A percentile compares a stretch with the other conserved stretches of the same genome.
Conservation (phyloP, 495 filamentous ascomycete genomes). For the Aspergillus saccharolyticus region DNA sequence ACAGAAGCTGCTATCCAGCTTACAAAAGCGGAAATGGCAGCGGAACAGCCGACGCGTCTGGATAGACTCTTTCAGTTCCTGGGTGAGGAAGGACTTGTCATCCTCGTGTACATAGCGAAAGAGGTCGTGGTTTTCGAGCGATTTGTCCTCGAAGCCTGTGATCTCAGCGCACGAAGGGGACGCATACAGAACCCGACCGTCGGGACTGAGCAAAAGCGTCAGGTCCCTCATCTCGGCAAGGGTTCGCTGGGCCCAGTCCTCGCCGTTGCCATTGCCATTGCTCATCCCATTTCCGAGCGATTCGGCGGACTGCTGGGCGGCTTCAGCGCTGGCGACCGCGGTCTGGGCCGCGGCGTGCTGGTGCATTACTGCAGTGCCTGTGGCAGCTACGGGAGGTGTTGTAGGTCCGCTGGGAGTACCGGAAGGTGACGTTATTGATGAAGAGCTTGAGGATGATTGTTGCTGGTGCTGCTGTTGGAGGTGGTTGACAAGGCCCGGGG, state of each 20-base stretch:
- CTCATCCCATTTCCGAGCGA: background rate
- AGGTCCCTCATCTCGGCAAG: constrained; percentile 88
- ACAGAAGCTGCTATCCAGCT: constrained; percentile 64
- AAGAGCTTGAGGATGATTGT: background rate
- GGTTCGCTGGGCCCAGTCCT: constrained; percentile 85
- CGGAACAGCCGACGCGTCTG: constrained; percentile 71
- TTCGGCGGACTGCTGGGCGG: background rate
- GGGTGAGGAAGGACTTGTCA: constrained; percentile 76
- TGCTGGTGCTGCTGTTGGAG: background rate
- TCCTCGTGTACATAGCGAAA: constrained; percentile 81
- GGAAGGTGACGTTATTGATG: background rate
- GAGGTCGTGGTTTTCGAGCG: constrained; percentile 70
- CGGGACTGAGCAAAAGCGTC: constrained; percentile 76
- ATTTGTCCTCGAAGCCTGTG: constrained; percentile 66
- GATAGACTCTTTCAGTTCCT: constrained; percentile 90
- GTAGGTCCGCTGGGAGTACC: background rate
- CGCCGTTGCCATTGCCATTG: constrained; percentile 46
- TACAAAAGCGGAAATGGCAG: constrained; percentile 85
- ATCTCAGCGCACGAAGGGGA: constrained; percentile 75
- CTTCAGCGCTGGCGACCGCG: background rate
- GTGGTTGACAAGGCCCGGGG: no score
- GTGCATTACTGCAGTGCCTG: background rate
- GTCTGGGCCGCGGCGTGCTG: no score
- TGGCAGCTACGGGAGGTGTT: background rate
- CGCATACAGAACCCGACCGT: constrained; percentile 77